These are phyloP conservation scores for Talaromyces sp. DNA, from an alignment of 2,329 filamentous ascomycete genomes.

Conservation along the genomic window DNA sequence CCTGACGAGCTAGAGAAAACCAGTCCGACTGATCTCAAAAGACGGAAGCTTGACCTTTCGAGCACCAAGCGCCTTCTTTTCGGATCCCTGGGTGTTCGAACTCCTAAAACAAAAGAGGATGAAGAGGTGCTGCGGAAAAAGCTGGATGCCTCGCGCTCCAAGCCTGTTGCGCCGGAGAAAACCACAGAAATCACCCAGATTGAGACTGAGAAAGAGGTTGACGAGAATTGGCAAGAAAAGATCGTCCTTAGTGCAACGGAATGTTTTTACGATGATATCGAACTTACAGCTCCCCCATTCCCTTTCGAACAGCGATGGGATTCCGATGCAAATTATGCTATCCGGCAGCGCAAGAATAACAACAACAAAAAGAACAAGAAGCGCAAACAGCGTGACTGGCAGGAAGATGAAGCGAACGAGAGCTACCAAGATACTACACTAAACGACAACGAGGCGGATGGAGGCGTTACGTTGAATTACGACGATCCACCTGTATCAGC, in stretches of 20 bases:
- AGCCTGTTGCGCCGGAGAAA: conserved; percentile 14
- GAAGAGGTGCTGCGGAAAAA: conserved; percentile 61
- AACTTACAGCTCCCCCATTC: conserved; percentile 22
- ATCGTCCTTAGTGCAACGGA: conserved; percentile 78
- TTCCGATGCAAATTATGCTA: conserved; percentile 59
- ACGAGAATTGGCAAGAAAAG: conserved; percentile 68
- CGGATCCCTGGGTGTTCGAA: conserved; percentile 66
- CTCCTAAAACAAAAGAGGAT: conserved; percentile 66
- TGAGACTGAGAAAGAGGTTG: conserved; percentile 43
- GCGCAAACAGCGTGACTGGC: conserved; percentile 53
- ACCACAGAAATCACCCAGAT: conserved; percentile 24
- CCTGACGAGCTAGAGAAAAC: conserved; percentile 14
- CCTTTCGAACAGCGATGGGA: conserved; percentile 74
- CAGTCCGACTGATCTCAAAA: conserved; percentile 24
- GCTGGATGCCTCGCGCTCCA: conserved; percentile 47
- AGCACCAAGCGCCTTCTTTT: conserved; percentile 68
- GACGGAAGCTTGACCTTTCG: conserved; percentile 54
- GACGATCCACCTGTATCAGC: conserved; percentile 38
- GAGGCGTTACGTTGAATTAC: conserved; percentile 36
- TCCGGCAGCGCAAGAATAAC: conserved; percentile 36
- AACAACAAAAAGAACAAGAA: conserved; percentile 36
- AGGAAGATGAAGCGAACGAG: conserved; percentile 43
- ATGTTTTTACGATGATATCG: conserved; percentile 58
- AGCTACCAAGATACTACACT: conserved; percentile 41
- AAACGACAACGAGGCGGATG: conserved; percentile 37